Base-by-base conservation (phyloP, 2,329 filamentous ascomycete genomes). In the Monilinia laxa region DNA sequence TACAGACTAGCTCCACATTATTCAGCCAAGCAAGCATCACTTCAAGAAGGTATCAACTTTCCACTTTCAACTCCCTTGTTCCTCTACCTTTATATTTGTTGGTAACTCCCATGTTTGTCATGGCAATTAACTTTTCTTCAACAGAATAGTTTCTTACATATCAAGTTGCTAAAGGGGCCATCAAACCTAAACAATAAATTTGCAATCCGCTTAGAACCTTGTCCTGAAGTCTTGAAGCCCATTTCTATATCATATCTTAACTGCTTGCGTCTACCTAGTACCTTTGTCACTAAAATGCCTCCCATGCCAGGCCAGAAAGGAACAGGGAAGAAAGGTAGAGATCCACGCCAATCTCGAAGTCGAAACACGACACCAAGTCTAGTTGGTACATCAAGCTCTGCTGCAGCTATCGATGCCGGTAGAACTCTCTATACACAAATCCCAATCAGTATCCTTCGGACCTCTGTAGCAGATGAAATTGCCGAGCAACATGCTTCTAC, bases 341-440 rank as follows among this genome's bases (percentile, higher is more conserved):
- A 84, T 72, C 84, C 87, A 69, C 79, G 81, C 62, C 87, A 87
- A 72, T 90, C 88, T 72, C 83, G 86, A 69, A 93, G 90, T 76
- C 88, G 91, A 75, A 93, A 93, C 78, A 91, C 90, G 47, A 94
- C 91, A 20, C 91, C 91, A 47, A 84, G 85, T 74, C 83, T 75
- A 11, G 68, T 65, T 9, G 69, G 67, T 56, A 49, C 70, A 23
- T 65, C 67, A 67, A 74, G 70, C 67, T 71, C 68, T 70, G 68
- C 87, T 51, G 81, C 83, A 6, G 81, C 84, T 72, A 81, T 86
- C 66, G 79, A 80, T 23, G 62, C 68, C 23, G 70, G 84, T 73
- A 83, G 86, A 68, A 86, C 88, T 28, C 84, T 90, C 66, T 90
- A 89, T 75, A 84, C 93, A 63, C 85, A 89, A 67, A 85, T 90